Conservation (phyloP, 768 basidiomycete genomes). For the Symmetrospora coprosmae region DNA sequence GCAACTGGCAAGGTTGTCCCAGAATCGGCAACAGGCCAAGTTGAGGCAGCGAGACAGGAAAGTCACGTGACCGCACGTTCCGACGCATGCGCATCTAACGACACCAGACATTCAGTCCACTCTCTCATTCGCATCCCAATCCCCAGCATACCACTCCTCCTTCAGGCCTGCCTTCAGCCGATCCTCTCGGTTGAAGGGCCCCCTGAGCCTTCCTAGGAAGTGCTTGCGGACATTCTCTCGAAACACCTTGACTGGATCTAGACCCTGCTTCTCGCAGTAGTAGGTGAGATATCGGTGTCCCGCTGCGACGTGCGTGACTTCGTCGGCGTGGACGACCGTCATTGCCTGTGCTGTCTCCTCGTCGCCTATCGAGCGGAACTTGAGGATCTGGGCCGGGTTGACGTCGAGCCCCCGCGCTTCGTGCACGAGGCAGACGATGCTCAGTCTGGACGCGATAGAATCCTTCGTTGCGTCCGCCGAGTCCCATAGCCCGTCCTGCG, state of each 20-base stretch:
- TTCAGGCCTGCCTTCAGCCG: constrained; percentile 60
- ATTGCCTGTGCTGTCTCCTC: constrained; percentile 54
- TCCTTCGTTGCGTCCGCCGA: constrained; percentile 54
- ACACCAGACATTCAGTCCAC: too few relatives aligned
- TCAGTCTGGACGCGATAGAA: constrained; percentile 57
- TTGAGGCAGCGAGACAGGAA: too few relatives aligned
- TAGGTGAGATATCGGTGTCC: constrained; percentile 66
- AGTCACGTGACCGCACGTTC: too few relatives aligned
- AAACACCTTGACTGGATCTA: constrained; percentile 54
- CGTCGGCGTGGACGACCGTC: constrained; percentile 43
- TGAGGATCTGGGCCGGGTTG: constrained; percentile 65
- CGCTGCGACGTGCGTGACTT: constrained; percentile 42
- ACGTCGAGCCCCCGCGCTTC: constrained; percentile 72
- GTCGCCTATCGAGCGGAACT: constrained; percentile 54
- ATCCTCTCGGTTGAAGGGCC: constrained; percentile 64
- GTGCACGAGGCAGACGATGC: constrained; percentile 72
- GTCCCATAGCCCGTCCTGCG: constrained; percentile 68
- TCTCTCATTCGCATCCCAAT: too few relatives aligned
- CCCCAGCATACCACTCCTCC: constrained; percentile 49
- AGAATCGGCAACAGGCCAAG: too few relatives aligned
- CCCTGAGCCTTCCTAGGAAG: constrained; percentile 60
- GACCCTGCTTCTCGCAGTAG: constrained; percentile 47
- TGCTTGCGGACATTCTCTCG: constrained; percentile 54
- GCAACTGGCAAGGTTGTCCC: too few relatives aligned
- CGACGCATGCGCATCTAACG: too few relatives aligned